Conservation (phyloP, 768 basidiomycete genomes). For the Amanita brunnescens region DNA sequence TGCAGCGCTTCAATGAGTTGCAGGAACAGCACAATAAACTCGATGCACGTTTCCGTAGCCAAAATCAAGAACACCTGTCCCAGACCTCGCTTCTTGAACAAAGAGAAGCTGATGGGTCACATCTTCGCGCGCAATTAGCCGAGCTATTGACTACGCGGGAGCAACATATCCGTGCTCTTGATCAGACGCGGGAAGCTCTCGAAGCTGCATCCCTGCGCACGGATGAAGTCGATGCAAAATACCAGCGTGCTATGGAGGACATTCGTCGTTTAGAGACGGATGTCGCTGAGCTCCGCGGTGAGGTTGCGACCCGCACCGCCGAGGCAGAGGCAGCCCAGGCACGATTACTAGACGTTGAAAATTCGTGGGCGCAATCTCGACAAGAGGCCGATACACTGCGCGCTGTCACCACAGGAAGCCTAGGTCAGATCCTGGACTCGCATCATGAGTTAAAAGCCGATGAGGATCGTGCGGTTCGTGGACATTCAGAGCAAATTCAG, state of each 20-base stretch:
- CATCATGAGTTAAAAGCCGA: slow-evolving; percentile 81
- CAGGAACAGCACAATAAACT: slow-evolving; percentile 51
- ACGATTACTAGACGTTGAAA: slow-evolving; percentile 74
- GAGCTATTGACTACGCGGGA: slow-evolving; percentile 65
- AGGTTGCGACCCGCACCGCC: slow-evolving; percentile 64
- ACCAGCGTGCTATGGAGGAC: slow-evolving; percentile 62
- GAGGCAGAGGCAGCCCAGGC: slow-evolving; percentile 66
- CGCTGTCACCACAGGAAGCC: slow-evolving; percentile 74
- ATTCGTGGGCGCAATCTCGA: slow-evolving; percentile 84
- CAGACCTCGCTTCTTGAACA: slow-evolving; percentile 72
- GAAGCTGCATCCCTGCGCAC: slow-evolving; percentile 68
- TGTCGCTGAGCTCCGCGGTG: slow-evolving; percentile 68
- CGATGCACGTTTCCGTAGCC: slow-evolving; percentile 65
- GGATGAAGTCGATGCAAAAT: slow-evolving; percentile 68
- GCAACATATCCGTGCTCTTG: slow-evolving; percentile 80
- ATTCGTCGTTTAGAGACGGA: slow-evolving; percentile 67
- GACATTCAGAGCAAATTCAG: slow-evolving; percentile 74
- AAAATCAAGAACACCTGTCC: slow-evolving; percentile 61
- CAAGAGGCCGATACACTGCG: slow-evolving; percentile 90
- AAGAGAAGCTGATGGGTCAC: slow-evolving; percentile 68
- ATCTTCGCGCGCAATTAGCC: slow-evolving; percentile 57
- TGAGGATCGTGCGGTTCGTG: slow-evolving; percentile 67
- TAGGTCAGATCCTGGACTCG: slow-evolving; percentile 81
- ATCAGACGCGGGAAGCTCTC: slow-evolving; percentile 76
- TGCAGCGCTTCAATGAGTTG: slow-evolving; percentile 61